Percentiles rank a stretch among this genome's conserved stretches.
These are phyloP conservation scores for Silene noctiflora DNA, from an alignment of 179 eudicot genomes.

Conservation along the genomic window DNA sequence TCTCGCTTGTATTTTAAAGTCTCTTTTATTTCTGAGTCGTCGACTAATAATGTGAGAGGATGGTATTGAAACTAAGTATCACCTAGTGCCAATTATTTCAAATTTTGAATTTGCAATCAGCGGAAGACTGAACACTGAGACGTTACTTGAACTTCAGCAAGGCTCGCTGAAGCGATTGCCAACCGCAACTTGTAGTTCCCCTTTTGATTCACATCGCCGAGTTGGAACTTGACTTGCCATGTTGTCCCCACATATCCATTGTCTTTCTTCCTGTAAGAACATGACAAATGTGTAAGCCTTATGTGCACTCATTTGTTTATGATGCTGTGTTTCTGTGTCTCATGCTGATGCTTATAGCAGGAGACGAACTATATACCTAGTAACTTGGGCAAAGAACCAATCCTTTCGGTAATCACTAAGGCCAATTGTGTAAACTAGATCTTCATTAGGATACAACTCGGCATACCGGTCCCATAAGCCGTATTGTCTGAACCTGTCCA, in stretches of 20 bases:
- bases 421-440: slow-evolving; percentile 71
- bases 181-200: slow-evolving; percentile 63
- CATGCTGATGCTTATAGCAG: neutral
- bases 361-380: slow-evolving; percentile 38
- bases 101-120: no score
- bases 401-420: slow-evolving; percentile 68
- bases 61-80: no score
- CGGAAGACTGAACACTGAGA: slow-evolving; percentile 8
- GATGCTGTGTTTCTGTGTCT: neutral
- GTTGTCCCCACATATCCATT: slow-evolving; percentile 67
- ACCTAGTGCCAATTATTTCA: no score
- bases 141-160: slow-evolving; percentile 73
- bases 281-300: neutral
- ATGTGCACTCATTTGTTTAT: neutral
- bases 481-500: slow-evolving; percentile 74
- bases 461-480: slow-evolving; percentile 90
- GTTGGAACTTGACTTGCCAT: slow-evolving; percentile 87
- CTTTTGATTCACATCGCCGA: slow-evolving; percentile 37
- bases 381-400: slow-evolving; percentile 95
- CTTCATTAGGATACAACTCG: slow-evolving; percentile 70
- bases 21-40: no score
- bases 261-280: slow-evolving; percentile 46
- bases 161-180: slow-evolving; percentile 81
- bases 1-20: no score
- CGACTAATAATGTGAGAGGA: no score